phyloP scores from a whole-genome alignment of 371 early-diverging fungal species.

The Mucor circinelloides region DNA sequence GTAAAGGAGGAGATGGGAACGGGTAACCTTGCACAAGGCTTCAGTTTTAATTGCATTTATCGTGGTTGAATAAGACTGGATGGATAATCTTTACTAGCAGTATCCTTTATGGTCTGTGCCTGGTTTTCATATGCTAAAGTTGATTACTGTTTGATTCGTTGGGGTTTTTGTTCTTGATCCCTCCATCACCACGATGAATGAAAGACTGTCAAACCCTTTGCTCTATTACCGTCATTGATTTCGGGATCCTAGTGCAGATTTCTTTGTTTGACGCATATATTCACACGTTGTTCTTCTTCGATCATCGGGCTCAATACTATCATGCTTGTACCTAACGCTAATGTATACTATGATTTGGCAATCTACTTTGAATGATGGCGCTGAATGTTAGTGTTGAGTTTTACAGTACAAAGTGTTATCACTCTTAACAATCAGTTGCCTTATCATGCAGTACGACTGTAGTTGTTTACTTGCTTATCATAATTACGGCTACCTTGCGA shows the following conservation, averaged over 20 bases:
- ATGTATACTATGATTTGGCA: too few species aligned
- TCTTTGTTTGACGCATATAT: background rate
- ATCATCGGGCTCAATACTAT: background rate
- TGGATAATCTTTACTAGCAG: background rate
- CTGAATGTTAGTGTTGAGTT: background rate
- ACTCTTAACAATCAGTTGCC: too few species aligned
- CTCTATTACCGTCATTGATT: background rate
- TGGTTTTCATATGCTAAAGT: background rate
- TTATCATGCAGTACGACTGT: too few species aligned
- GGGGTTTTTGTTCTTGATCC: background rate
- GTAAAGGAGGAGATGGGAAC: background rate
- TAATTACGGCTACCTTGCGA: background rate
- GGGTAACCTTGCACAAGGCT: conserved; percentile 17
- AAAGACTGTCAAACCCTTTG: background rate
- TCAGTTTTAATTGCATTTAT: conserved; percentile 3
- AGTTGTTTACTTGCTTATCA: too few species aligned
- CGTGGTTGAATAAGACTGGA: conserved; percentile 26
- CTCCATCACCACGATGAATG: background rate
- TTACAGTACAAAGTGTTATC: too few species aligned
- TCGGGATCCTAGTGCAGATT: background rate
- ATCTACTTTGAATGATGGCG: too few species aligned
- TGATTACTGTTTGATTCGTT: background rate
- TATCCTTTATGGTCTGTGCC: background rate
- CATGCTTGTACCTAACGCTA: background rate
- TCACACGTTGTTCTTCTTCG: background rate